These are phyloP conservation scores for Pyrus pyrifolia DNA, from an alignment of 306 rosid genomes.

Conservation along the genomic window DNA sequence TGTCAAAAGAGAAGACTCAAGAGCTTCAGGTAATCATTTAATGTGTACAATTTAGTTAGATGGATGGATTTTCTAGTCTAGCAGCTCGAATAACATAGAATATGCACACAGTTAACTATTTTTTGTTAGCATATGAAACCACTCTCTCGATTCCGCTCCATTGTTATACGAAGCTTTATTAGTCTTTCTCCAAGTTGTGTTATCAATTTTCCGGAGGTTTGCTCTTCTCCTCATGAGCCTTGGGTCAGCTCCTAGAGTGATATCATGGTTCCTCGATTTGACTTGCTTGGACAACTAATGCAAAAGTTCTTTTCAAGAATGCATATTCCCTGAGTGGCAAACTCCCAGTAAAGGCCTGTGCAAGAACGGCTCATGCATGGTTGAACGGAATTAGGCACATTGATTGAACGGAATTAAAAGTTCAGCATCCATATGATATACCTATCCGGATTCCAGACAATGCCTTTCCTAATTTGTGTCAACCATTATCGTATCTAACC, in stretches of 20 bases:
- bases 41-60: background rate
- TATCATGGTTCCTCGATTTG: background rate
- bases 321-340: background rate
- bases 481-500: background rate
- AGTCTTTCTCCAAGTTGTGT: background rate
- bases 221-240: background rate
- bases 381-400: background rate
- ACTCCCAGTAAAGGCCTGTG: background rate
- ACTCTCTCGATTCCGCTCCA: background rate
- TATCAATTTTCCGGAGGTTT: background rate
- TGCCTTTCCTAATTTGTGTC: background rate
- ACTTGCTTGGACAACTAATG: no score
- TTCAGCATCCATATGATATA: background rate
- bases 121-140: background rate
- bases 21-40: constrained; percentile 59
- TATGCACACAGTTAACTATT: background rate
- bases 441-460: background rate
- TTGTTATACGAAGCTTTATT: no score
- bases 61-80: background rate
- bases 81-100: background rate
- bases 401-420: background rate
- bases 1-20: constrained; percentile 64
- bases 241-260: background rate
- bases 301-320: no score
- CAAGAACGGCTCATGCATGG: background rate